Percentiles rank a stretch among this genome's conserved stretches.
Evolutionary conservation across 176 grass and related monocot genomes (phyloP).

Genomic region (Eleusine coracana): DNA sequence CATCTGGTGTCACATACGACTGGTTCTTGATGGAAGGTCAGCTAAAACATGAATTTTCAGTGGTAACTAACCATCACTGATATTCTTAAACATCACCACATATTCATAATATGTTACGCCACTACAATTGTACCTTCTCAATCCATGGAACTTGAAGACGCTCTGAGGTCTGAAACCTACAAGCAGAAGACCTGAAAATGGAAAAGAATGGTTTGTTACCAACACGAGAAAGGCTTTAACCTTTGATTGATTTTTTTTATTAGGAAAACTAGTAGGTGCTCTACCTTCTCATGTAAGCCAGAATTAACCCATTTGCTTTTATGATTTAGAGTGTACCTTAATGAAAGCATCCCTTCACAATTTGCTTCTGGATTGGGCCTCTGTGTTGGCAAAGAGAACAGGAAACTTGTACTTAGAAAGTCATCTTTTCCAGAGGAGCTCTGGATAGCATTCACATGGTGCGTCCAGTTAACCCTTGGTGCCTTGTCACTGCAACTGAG

Average conservation of each 20-base stretch:
- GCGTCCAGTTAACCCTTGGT: slow-evolving; percentile 64
- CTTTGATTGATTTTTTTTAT: not conserved
- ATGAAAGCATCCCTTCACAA: slow-evolving; percentile 47
- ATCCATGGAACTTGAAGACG: slow-evolving; percentile 58
- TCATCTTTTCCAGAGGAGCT: slow-evolving; percentile 51
- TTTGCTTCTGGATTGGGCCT: slow-evolving; percentile 49
- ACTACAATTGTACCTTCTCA: slow-evolving; percentile 61
- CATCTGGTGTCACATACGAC: slow-evolving; percentile 16
- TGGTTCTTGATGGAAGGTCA: slow-evolving; percentile 2
- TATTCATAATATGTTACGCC: not conserved
- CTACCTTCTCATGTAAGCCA: not conserved
- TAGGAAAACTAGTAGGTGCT: not conserved
- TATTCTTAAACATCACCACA: not conserved
- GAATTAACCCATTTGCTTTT: not conserved
- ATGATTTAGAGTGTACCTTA: slow-evolving; percentile 48
- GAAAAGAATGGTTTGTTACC: not conserved
- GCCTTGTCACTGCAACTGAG: slow-evolving; percentile 45
- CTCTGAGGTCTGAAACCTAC: slow-evolving; percentile 57
- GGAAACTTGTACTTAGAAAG: slow-evolving; percentile 68
- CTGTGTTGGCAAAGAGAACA: slow-evolving; percentile 85
- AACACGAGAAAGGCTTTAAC: not conserved
- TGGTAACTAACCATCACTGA: slow-evolving; percentile 16
- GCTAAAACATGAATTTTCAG: slow-evolving; percentile 14
- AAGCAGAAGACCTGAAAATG: slow-evolving; percentile 56
- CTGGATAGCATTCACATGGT: slow-evolving; percentile 60